Evolutionary conservation across 2,329 filamentous ascomycete genomes (phyloP).

Genomic region (Lasiodiplodia sp.): DNA sequence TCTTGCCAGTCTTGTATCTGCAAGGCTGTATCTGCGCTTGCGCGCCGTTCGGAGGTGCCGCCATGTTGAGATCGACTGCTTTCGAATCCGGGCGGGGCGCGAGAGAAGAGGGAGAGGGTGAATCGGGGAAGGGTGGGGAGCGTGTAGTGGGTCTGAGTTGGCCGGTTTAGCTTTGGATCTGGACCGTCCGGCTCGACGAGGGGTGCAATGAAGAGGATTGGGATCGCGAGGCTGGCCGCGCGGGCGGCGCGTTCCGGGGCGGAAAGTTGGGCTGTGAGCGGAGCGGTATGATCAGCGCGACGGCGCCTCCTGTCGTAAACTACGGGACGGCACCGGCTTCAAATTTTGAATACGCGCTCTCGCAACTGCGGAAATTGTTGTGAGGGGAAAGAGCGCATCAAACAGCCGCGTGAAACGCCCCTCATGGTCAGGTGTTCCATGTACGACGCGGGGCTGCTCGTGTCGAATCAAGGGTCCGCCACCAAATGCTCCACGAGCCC

Average conservation of each 20-base stretch:
- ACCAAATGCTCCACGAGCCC: slow-evolving; percentile 4
- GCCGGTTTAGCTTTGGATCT: neutral
- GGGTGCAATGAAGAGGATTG: neutral
- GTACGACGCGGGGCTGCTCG: neutral
- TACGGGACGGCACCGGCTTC: neutral
- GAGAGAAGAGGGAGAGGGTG: neutral
- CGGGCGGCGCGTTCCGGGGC: slow-evolving; percentile 7
- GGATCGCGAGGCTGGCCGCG: slow-evolving; percentile 1
- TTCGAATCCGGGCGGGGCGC: slow-evolving; percentile 3
- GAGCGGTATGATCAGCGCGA: slow-evolving; percentile 13
- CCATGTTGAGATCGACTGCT: slow-evolving; percentile 13
- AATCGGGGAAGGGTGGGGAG: neutral
- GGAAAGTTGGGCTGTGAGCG: slow-evolving; percentile 5
- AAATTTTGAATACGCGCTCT: neutral
- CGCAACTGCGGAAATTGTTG: neutral
- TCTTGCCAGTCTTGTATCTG: slow-evolving; percentile 98
- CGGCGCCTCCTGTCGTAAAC: slow-evolving; percentile 16
- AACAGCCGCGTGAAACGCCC: neutral
- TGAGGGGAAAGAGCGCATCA: neutral
- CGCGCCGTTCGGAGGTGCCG: slow-evolving; percentile 18
- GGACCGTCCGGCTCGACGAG: neutral
- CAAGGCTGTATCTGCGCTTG: slow-evolving; percentile 77
- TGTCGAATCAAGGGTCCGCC: slow-evolving; percentile 12
- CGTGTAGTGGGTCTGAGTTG: neutral
- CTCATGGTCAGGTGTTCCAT: neutral